Conservation (phyloP, 495 filamentous ascomycete species). For the Aspergillus cristatus region DNA sequence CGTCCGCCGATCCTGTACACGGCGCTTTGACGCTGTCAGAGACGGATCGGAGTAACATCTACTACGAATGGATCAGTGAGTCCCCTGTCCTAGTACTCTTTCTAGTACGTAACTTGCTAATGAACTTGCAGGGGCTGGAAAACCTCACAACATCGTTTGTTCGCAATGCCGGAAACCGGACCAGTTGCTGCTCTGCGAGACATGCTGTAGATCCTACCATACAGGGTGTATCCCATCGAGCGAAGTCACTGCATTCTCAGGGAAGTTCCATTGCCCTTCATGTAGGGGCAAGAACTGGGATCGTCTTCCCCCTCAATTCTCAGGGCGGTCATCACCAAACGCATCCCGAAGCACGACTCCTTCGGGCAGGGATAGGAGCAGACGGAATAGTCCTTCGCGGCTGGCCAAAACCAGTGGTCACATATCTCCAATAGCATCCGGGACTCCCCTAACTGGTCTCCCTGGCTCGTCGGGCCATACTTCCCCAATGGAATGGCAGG, state of each 20-base stretch:
- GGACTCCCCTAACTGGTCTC: neutral
- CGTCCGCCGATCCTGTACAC: too few species aligned
- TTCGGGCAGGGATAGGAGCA: neutral
- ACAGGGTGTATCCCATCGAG: conserved; percentile 13
- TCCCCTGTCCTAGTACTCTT: neutral
- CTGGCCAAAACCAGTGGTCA: neutral
- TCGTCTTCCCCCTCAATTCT: conserved; percentile 9
- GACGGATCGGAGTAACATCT: conserved; percentile 15
- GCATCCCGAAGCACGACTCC: conserved; percentile 10
- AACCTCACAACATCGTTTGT: conserved; percentile 26
- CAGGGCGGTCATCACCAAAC: conserved; percentile 4
- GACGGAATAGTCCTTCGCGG: conserved; percentile 3
- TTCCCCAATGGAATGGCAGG: neutral
- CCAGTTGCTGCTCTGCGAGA: conserved; percentile 19
- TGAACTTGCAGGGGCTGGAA: conserved; percentile 14
- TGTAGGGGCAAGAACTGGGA: conserved; percentile 21
- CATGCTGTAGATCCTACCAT: conserved; percentile 30
- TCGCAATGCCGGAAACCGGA: conserved; percentile 20
- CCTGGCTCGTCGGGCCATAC: neutral
- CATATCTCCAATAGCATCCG: neutral
- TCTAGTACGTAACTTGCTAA: neutral
- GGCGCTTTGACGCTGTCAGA: conserved; percentile 6
- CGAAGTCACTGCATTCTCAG: neutral
- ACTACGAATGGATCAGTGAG: conserved; percentile 24
- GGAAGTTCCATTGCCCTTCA: conserved; percentile 17